phyloP scores from a whole-genome alignment of 2,329 filamentous ascomycete species.

The Trichoderma harzianum region DNA sequence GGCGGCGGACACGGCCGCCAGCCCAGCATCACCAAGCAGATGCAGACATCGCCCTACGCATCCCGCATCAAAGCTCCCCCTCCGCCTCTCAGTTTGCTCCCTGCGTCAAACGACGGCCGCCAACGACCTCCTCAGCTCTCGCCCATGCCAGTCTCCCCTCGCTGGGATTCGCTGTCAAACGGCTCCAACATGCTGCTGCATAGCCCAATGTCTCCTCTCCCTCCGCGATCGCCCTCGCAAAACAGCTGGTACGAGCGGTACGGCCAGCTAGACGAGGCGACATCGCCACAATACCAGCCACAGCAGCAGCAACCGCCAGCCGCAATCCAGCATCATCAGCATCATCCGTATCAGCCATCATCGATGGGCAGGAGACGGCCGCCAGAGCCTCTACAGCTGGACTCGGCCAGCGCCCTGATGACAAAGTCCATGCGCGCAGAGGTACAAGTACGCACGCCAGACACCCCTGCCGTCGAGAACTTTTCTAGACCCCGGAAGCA shows the following conservation, averaged over 20 bases:
- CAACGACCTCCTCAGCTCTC: conserved; percentile 28
- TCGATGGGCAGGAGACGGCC: conserved; percentile 26
- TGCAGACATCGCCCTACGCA: conserved; percentile 25
- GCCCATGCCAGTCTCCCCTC: conserved; percentile 36
- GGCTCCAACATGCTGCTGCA: conserved; percentile 28
- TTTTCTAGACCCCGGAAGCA: conserved; percentile 57
- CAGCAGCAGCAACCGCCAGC: conserved; percentile 21
- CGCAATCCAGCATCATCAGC: conserved; percentile 1
- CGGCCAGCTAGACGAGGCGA: conserved; percentile 22
- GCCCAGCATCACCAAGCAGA: conserved; percentile 22
- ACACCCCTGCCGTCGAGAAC: conserved; percentile 47
- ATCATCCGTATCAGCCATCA: conserved; percentile 14
- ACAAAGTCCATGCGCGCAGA: conserved; percentile 34
- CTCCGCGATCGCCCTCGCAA: conserved; percentile 12
- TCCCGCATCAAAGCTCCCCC: conserved; percentile 23
- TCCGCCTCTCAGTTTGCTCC: conserved; percentile 17
- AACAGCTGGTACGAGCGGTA: conserved; percentile 19
- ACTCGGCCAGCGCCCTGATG: conserved; percentile 22
- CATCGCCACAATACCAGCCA: conserved; percentile 22
- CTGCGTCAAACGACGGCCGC: not conserved
- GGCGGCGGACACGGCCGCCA: conserved; percentile 18
- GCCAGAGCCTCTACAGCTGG: conserved; percentile 26
- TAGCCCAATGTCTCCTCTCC: conserved; percentile 21
- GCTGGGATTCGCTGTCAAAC: conserved; percentile 45
- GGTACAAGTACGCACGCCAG: conserved; percentile 35